Percentiles rank a stretch among this genome's conserved stretches.
Evolutionary conservation across 305 asterid genomes (phyloP).

Genomic region (Solanum aculeatissimum): DNA sequence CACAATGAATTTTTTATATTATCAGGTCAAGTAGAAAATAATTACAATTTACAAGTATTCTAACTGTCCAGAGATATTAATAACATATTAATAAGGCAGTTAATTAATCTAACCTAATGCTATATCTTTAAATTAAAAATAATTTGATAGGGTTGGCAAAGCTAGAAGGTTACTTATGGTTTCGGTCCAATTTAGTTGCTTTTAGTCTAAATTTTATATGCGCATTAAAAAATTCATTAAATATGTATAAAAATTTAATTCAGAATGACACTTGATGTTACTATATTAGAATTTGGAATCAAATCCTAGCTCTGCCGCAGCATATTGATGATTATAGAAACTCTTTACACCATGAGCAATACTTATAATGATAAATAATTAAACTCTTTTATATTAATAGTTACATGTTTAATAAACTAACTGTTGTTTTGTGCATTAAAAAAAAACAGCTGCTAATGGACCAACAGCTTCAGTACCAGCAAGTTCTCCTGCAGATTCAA

Average conservation of each 20-base stretch:
- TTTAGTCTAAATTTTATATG: not conserved
- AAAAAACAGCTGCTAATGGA: conserved; percentile 4
- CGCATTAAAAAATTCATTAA: not conserved
- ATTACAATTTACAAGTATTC: no score
- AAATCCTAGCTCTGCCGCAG: not conserved
- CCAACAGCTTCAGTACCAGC: conserved; percentile 4
- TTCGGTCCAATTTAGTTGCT: no score
- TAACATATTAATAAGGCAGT: not conserved
- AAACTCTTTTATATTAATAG: not conserved
- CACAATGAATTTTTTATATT: not conserved
- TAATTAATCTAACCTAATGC: not conserved
- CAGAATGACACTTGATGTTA: not conserved
- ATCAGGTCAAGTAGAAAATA: not conserved
- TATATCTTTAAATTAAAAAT: not conserved
- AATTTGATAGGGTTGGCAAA: not conserved
- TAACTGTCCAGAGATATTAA: not conserved
- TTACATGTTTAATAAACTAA: not conserved
- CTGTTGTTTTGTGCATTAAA: not conserved
- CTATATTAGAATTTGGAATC: not conserved
- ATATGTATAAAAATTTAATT: no score
- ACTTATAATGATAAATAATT: not conserved
- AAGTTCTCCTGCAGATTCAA: conserved; percentile 7
- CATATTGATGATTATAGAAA: not conserved
- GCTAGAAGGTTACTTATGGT: not conserved
- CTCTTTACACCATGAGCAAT: not conserved